Conservation (phyloP, 768 basidiomycete genomes). For the Cytidiella melzeri region DNA sequence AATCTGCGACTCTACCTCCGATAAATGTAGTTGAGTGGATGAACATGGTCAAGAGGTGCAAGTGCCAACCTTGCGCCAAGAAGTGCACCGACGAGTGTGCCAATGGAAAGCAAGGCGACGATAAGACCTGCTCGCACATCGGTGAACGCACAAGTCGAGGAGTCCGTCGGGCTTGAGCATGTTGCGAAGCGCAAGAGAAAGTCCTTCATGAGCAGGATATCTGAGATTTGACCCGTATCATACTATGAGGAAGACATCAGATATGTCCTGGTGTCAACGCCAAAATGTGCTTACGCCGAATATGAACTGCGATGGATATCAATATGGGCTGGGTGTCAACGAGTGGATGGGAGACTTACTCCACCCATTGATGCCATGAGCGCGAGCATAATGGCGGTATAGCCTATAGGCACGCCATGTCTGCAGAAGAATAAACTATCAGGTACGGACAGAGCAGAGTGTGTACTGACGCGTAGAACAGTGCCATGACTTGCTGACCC, state of each 20-base stretch:
- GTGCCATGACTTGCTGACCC: too few relatives aligned
- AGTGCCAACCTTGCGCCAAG: slow-evolving; percentile 50
- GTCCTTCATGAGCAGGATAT: slow-evolving; percentile 68
- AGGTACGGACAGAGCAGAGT: not conserved
- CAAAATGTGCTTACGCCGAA: slow-evolving; percentile 33
- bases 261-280: not conserved
- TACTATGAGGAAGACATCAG: slow-evolving; percentile 30
- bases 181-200: slow-evolving; percentile 58
- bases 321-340: too few relatives aligned
- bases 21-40: not conserved
- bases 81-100: slow-evolving; percentile 59
- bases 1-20: slow-evolving; percentile 57
- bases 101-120: slow-evolving; percentile 65
- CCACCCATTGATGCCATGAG: slow-evolving; percentile 68
- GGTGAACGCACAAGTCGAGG: slow-evolving; percentile 44
- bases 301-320: slow-evolving; percentile 35
- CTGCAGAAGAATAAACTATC: slow-evolving; percentile 23
- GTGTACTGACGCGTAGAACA: slow-evolving; percentile 24
- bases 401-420: slow-evolving; percentile 56
- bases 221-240: slow-evolving; percentile 74
- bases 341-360: slow-evolving; percentile 10
- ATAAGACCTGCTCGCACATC: slow-evolving; percentile 59
- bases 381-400: slow-evolving; percentile 58
- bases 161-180: slow-evolving; percentile 36
- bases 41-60: not conserved